A percentile compares a stretch with the other conserved stretches of the same genome.
Evolutionary conservation across 129 eudicot genomes (phyloP).

Genomic region (Lactuca saligna): DNA sequence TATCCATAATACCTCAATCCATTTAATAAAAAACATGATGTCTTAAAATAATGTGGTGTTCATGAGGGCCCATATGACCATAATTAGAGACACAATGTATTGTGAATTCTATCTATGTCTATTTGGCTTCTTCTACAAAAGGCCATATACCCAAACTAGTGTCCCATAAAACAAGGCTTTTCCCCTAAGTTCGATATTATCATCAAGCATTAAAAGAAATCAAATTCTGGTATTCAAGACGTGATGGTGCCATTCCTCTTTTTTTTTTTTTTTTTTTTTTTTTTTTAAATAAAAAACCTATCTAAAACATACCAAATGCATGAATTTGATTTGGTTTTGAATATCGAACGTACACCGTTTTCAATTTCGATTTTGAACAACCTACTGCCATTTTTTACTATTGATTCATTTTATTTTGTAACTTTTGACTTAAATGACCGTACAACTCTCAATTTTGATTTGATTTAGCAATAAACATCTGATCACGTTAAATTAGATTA

Average conservation of each 20-base stretch:
- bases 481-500: too few species aligned
- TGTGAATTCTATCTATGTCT: slow-evolving; percentile 23
- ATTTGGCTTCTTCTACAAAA: slow-evolving; percentile 33
- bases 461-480: too few species aligned
- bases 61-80: slow-evolving; percentile 27
- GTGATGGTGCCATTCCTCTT: neutral
- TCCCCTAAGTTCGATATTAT: neutral
- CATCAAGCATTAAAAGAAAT: slow-evolving; percentile 5
- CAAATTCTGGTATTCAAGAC: neutral
- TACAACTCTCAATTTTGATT: too few species aligned
- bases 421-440: too few species aligned
- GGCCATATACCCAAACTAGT: slow-evolving; percentile 24
- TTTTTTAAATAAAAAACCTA: neutral
- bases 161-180: slow-evolving; percentile 29
- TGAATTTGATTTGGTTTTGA: neutral
- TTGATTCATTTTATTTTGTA: neutral
- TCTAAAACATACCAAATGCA: neutral
- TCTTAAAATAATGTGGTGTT: slow-evolving; percentile 3
- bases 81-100: slow-evolving; percentile 29
- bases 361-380: neutral
- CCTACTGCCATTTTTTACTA: neutral
- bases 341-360: neutral
- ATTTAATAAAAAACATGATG: neutral
- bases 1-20: neutral
- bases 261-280: too few species aligned